Base-by-base conservation (phyloP, 805 yeast genomes). In the Lipomyces chichibuensis region DNA sequence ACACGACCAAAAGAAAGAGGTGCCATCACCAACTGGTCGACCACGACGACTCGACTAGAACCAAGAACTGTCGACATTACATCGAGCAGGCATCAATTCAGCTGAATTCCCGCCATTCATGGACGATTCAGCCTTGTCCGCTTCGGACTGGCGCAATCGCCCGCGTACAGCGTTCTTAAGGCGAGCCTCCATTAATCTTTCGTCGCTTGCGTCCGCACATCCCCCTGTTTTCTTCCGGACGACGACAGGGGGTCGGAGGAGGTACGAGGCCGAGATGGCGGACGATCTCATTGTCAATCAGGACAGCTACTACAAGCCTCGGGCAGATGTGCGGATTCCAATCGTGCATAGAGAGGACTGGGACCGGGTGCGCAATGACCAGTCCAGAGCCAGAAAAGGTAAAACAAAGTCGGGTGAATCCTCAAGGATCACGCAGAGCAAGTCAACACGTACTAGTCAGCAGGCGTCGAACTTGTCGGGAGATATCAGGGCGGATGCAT, bases 261-360 rank as follows among this genome's bases (percentile, higher is more conserved):
- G 23, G 52, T 65, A 65, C 58, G 58, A 29, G 20, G 69, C 61
- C n/a, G 53, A 39, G 20, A 20, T 35, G 54, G 69, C 69, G 25
- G 69, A 65, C 63, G 69, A 65, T 27, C 27, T 65, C 54, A 65
- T 65, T 51, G 52, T 52, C 55, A 62, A 63, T 33, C 66, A 59
- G 64, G 53, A 62, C 49, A 32, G 17, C 14, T 66, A 60, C 62
- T 57, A 63, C 35, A 39, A 33, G 8, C 63, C 51, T 8, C 43
- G 39, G 35, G 29, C 64, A 4, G 62, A 66, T 14, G 57, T 63
- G 9, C 61, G 64, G 17, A 37, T 58, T 35, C 59, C 65, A 20
- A 60, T 61, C 13, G 37, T 32, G n/a, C 59, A 25, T 29, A 32
- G 59, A n/a, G 43, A 33, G 27, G 17, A 11, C 7, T 17, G 11